phyloP scores from a whole-genome alignment of 768 basidiomycete species.

The Mycena maculata region DNA sequence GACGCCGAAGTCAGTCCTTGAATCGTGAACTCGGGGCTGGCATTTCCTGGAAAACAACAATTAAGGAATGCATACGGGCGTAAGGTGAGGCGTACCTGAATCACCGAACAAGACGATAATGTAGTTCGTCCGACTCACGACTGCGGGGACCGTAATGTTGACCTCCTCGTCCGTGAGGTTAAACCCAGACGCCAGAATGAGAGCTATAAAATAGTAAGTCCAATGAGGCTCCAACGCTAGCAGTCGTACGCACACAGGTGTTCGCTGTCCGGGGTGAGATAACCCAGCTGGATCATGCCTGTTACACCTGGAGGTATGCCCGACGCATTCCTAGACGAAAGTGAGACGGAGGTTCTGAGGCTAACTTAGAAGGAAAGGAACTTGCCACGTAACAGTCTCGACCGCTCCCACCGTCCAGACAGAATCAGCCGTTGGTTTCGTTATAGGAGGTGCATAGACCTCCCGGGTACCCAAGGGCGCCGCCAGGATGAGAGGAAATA shows the following conservation, averaged over 20 bases:
- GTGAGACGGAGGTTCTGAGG: background rate
- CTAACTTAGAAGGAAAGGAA: constrained; percentile 8
- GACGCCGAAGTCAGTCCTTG: constrained; percentile 41
- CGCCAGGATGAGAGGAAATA: constrained; percentile 47
- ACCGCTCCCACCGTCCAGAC: constrained; percentile 63
- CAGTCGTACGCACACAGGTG: constrained; percentile 63
- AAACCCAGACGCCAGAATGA: constrained; percentile 69
- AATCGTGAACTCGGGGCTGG: constrained; percentile 71
- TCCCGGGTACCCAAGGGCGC: constrained; percentile 53
- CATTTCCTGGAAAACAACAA: constrained; percentile 58
- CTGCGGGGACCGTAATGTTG: constrained; percentile 63
- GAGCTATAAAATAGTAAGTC: constrained; percentile 48
- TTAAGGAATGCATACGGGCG: constrained; percentile 13
- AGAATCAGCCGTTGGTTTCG: constrained; percentile 55
- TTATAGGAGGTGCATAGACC: constrained; percentile 64
- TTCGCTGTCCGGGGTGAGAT: constrained; percentile 54
- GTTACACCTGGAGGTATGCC: constrained; percentile 47
- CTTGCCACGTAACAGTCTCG: constrained; percentile 67
- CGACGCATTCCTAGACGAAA: constrained; percentile 7
- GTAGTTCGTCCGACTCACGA: constrained; percentile 59
- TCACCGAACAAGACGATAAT: constrained; percentile 57
- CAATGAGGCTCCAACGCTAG: background rate
- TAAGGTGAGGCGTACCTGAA: constrained; percentile 55
- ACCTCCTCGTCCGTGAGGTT: constrained; percentile 62
- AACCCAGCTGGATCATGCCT: constrained; percentile 66